These are phyloP conservation scores for Yamadazyma paraphyllophila DNA, from an alignment of 805 yeast genomes.

Conservation along the genomic window DNA sequence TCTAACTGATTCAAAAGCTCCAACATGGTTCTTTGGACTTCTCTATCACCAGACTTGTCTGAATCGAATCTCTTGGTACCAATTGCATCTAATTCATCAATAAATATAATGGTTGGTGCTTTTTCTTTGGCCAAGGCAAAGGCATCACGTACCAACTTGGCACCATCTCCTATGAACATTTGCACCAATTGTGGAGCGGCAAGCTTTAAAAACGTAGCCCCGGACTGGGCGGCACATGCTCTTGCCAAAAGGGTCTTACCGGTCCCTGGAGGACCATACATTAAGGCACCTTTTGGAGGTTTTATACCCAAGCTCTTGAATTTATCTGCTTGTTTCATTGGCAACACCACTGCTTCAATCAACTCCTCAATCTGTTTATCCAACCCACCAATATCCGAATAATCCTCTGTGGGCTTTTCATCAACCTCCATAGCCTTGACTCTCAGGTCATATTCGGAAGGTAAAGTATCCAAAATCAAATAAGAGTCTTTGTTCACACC, in stretches of 20 bases:
- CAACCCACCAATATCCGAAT: slow-evolving; percentile 95
- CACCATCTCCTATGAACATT: slow-evolving; percentile 49
- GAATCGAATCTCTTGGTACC: slow-evolving; percentile 47
- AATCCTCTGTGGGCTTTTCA: slow-evolving; percentile 96
- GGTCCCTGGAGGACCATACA: slow-evolving; percentile 51
- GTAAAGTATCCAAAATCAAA: slow-evolving; percentile 87
- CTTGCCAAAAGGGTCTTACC: slow-evolving; percentile 48
- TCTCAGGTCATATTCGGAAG: slow-evolving; percentile 95
- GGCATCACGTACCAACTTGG: slow-evolving; percentile 45
- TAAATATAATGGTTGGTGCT: slow-evolving; percentile 46
- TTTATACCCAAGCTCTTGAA: slow-evolving; percentile 91
- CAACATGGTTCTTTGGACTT: slow-evolving; percentile 50
- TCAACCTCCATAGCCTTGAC: slow-evolving; percentile 99
- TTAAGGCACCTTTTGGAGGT: slow-evolving; percentile 47
- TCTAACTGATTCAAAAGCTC: slow-evolving; percentile 57
- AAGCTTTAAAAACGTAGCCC: slow-evolving; percentile 43
- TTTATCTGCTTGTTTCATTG: slow-evolving; percentile 97
- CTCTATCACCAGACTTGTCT: slow-evolving; percentile 46
- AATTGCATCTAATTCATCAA: slow-evolving; percentile 48
- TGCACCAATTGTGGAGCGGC: slow-evolving; percentile 49
- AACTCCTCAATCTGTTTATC: slow-evolving; percentile 98
- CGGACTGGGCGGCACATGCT: slow-evolving; percentile 48
- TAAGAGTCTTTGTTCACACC: slow-evolving; percentile 98
- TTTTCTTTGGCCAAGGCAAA: slow-evolving; percentile 47
- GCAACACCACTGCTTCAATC: slow-evolving; percentile 96